These are phyloP conservation scores for Nakaseomyces kungkrabaensis DNA, from an alignment of 1,139 yeast species.

Conservation along the genomic window DNA sequence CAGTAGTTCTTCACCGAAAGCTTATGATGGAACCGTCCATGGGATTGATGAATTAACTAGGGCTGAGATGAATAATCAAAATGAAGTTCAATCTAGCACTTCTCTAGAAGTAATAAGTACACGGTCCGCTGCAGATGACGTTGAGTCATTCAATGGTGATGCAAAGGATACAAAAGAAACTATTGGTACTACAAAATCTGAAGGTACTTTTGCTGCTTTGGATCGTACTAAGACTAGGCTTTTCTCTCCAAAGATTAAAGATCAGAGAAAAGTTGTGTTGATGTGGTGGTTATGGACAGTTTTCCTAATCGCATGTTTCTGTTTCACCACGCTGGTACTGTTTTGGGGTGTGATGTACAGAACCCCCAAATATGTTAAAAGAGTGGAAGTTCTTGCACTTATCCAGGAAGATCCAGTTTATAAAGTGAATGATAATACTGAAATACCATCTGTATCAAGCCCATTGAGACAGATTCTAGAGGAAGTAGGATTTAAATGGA, in stretches of 20 bases:
- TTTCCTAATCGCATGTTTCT: constrained; percentile 2
- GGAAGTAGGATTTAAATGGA: constrained; percentile 19
- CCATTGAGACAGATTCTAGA: constrained; percentile 8
- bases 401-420: constrained; percentile 4
- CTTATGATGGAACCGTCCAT: too few relatives aligned
- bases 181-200: background rate
- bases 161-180: background rate
- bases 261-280: constrained; percentile 9
- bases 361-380: constrained; percentile 1
- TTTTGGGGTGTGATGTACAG: constrained; percentile 7
- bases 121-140: background rate
- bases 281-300: constrained; percentile 7
- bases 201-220: background rate
- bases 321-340: constrained; percentile 3
- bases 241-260: constrained; percentile 10
- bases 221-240: constrained; percentile 4
- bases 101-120: background rate
- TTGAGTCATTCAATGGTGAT: background rate
- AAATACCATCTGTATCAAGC: constrained; percentile 2
- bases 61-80: too few relatives aligned
- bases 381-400: constrained; percentile 3
- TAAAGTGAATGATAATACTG: background rate
- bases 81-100: too few relatives aligned
- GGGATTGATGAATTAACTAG: too few relatives aligned
- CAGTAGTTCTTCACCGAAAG: too few relatives aligned